A percentile compares a stretch with the other conserved stretches of the same genome.
Conservation (phyloP, 495 filamentous ascomycete genomes). For the Xylona heveae region DNA sequence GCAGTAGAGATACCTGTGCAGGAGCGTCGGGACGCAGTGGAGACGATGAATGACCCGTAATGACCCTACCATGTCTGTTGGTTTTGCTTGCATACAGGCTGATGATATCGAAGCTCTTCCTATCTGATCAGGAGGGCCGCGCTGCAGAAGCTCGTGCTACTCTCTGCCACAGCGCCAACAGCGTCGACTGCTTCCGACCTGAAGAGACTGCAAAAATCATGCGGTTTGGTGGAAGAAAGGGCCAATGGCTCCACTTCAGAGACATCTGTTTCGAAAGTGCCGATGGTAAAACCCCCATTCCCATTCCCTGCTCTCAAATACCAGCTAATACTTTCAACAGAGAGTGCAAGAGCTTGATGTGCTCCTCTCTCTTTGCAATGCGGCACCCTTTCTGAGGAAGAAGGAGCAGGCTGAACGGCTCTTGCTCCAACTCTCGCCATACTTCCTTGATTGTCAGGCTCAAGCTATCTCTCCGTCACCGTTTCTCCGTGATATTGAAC, state of each 20-base stretch:
- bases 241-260: no score
- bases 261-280: constrained; percentile 23
- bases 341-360: constrained; percentile 70
- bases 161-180: constrained; percentile 28
- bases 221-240: no score
- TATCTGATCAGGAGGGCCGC: constrained; percentile 43
- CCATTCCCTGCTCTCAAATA: constrained; percentile 2
- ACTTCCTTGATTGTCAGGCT: constrained; percentile 59
- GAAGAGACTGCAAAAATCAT: constrained; percentile 35
- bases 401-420: constrained; percentile 52
- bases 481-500: constrained; percentile 58
- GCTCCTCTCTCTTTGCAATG: constrained; percentile 70
- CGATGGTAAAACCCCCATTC: constrained; percentile 21
- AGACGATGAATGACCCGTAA: no score
- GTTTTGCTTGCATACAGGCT: no score
- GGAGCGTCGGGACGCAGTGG: no score
- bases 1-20: no score
- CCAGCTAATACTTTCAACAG: constrained; percentile 19
- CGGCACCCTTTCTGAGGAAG: constrained; percentile 47
- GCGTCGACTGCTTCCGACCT: constrained; percentile 38
- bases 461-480: constrained; percentile 64
- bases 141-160: constrained; percentile 48
- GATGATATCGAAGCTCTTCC: no score
- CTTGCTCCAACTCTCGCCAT: constrained; percentile 49
- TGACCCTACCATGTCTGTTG: no score